These are phyloP conservation scores for Amesomyces nigricolor DNA, from an alignment of 2,329 filamentous ascomycete species.

Conservation along the genomic window DNA sequence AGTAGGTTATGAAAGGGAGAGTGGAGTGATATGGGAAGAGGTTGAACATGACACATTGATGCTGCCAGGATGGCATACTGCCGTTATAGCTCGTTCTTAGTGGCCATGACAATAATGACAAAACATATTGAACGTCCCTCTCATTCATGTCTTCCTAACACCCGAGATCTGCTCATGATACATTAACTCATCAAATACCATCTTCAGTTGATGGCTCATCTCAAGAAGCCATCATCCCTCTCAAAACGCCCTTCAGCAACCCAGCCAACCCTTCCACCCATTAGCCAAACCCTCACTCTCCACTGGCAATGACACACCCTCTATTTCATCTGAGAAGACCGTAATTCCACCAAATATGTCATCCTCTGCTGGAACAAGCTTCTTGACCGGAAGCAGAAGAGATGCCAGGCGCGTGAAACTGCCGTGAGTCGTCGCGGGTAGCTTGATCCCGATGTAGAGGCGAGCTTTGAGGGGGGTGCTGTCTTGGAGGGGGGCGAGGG, in stretches of 20 bases:
- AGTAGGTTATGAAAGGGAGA: slow-evolving; percentile 11
- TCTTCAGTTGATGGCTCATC: neutral
- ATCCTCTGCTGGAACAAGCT: neutral
- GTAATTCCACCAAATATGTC: neutral
- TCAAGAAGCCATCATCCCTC: neutral
- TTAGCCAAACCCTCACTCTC: neutral
- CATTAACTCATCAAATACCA: too few relatives aligned
- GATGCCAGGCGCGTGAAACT: neutral
- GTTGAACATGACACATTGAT: too few relatives aligned
- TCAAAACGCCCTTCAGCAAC: too few relatives aligned
- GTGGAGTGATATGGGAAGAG: neutral
- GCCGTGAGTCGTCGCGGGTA: neutral
- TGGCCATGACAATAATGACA: neutral
- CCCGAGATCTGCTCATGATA: too few relatives aligned
- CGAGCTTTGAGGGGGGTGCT: slow-evolving; percentile 4
- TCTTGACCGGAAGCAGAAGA: neutral
- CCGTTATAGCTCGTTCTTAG: too few relatives aligned
- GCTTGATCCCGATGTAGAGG: slow-evolving; percentile 6
- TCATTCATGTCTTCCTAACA: too few relatives aligned
- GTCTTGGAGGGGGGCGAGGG: slow-evolving; percentile 4
- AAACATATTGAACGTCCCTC: neutral
- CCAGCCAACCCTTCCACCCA: neutral
- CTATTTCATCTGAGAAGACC: neutral
- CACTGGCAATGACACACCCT: neutral
- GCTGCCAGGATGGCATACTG: too few relatives aligned